Evolutionary conservation across 2,329 filamentous ascomycete genomes (phyloP), one percentile per base, ranked within the genome.

Genomic region (Botrytis deweyae): DNA sequence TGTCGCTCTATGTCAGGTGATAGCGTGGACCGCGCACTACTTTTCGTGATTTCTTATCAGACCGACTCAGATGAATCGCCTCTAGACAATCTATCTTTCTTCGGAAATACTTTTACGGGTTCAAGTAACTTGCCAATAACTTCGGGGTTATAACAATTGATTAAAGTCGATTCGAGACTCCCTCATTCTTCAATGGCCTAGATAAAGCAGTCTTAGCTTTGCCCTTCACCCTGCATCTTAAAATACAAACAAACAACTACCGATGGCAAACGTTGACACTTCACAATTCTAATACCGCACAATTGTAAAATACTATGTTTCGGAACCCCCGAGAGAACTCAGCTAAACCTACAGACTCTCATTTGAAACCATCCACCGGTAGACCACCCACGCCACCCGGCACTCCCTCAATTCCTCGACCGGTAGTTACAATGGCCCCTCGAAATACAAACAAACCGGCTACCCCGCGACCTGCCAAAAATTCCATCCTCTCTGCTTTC

Each of bases 301-400:
- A 44, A n/a, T 4, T 49, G 20, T 44, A 40, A 59, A 59, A 16
- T 67, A 44, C 20, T 40, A 88, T 88, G 87, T 88, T 89, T 76
- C 84, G 87, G 73, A 88, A 87, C 67, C 86, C 87, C 65, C 83
- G 87, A 80, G 84, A 87, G 74, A 85, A 85, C 74, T 78, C 78
- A 46, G 74, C 79, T 59, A 78, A 81, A 44, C 76, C 81, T n/a
- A 78, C 80, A 40, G 78, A 80, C 64, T 80, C 79, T 29, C 80
- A 80, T 75, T 63, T 83, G 40, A 78, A 82, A 62, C 85, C 85
- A 9, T 87, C 86, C 0, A 84, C 83, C 73, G 87, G 87, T 63
- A 84, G 87, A 73, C 81, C 86, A 44, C 87, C 87, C 61, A 88
- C 86, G 79, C 87, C 87, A 82, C 84, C 85, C 73, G 72, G 61